These are phyloP conservation scores for Penicillium mononematosum DNA, from an alignment of 495 filamentous ascomycete genomes.

Conservation along the genomic window DNA sequence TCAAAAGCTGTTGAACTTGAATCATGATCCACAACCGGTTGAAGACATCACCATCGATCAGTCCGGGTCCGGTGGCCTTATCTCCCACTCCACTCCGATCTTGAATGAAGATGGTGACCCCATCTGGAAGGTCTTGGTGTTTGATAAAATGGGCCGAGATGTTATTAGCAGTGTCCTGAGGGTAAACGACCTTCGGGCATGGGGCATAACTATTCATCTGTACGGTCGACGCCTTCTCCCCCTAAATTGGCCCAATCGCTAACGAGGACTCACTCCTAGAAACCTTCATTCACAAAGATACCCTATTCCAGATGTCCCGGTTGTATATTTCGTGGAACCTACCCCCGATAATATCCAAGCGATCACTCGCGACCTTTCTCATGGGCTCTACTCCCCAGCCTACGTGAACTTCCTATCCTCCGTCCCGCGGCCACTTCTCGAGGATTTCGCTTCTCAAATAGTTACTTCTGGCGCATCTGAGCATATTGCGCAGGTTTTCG, in stretches of 20 bases:
- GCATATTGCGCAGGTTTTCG: conserved; percentile 86
- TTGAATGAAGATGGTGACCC: conserved; percentile 84
- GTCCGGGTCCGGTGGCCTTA: conserved; percentile 54
- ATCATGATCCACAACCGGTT: conserved; percentile 62
- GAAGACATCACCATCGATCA: conserved; percentile 55
- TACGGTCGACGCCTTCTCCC: conserved; percentile 34
- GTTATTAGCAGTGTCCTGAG: conserved; percentile 90
- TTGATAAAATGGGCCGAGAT: conserved; percentile 67
- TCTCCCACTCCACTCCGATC: conserved; percentile 72
- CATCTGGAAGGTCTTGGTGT: conserved; percentile 72
- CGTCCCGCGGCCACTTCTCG: conserved; percentile 85
- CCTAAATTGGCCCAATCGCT: conserved; percentile 8
- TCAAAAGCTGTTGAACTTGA: conserved; percentile 93
- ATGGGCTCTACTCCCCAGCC: conserved; percentile 85
- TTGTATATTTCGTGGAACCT: conserved; percentile 93
- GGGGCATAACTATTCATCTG: conserved; percentile 98
- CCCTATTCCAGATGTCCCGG: conserved; percentile 93
- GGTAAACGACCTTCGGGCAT: conserved; percentile 86
- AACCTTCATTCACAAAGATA: conserved; percentile 81
- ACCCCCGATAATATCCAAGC: conserved; percentile 72
- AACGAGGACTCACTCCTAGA: conserved; percentile 39
- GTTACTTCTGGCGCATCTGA: conserved; percentile 81
- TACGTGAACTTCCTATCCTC: conserved; percentile 98
- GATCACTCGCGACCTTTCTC: conserved; percentile 85
- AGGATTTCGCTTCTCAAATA: conserved; percentile 91